Conservation (phyloP, 352 stramenopile species). For the Phytophthora brassicae region DNA sequence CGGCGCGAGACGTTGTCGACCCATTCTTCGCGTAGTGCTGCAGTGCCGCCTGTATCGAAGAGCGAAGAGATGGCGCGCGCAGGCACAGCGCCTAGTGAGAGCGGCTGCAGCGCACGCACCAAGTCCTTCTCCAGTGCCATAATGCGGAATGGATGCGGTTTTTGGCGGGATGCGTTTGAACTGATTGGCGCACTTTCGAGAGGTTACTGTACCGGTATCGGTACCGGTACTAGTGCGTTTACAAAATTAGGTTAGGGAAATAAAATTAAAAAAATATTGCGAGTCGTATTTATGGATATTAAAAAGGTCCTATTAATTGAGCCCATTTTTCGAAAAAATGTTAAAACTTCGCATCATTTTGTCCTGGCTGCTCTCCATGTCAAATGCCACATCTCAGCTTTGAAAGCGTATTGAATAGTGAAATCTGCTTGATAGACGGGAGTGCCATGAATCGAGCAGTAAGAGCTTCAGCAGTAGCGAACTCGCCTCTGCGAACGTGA, state of each 20-base stretch:
- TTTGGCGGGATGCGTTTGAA: conserved; percentile 13
- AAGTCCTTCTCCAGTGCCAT: conserved; percentile 63
- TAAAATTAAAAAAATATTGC: neutral
- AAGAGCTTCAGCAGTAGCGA: conserved; percentile 31
- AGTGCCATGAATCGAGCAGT: conserved; percentile 37
- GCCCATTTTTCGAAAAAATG: too few species aligned
- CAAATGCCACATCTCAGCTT: conserved; percentile 32
- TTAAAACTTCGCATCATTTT: too few species aligned
- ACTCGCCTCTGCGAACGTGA: conserved; percentile 43
- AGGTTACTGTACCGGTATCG: too few species aligned
- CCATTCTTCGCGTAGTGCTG: conserved; percentile 36
- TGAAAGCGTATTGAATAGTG: conserved; percentile 35
- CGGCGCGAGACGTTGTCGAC: conserved; percentile 41
- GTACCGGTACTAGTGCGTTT: too few species aligned
- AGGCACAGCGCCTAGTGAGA: conserved; percentile 59
- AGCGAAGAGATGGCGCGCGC: conserved; percentile 51
- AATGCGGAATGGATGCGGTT: neutral
- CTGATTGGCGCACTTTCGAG: neutral
- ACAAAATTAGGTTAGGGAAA: conserved; percentile 7
- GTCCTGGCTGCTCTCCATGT: too few species aligned
- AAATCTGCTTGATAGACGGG: conserved; percentile 29
- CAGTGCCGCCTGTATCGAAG: conserved; percentile 73
- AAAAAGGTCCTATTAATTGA: too few species aligned
- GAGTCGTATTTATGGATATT: too few species aligned
- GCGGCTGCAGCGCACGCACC: conserved; percentile 54